phyloP scores from a whole-genome alignment of 345 rosid genomes.

The Populus deltoides region DNA sequence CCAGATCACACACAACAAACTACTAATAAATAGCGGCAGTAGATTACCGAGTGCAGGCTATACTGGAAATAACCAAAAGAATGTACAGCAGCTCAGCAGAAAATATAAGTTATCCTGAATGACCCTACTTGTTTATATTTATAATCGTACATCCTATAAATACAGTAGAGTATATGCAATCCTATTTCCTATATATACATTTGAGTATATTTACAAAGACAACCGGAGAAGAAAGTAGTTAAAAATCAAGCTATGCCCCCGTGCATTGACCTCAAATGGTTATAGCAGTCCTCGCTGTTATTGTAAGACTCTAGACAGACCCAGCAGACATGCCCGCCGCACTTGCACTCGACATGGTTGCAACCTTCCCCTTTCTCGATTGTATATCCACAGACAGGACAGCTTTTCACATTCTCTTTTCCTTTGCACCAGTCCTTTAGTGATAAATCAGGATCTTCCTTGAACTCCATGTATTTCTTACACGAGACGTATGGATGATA shows the following conservation, averaged over 20 bases:
- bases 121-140: no score
- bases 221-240: neutral
- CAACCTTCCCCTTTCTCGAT: conserved; percentile 89
- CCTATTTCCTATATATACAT: neutral
- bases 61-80: neutral
- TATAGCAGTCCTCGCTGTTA: conserved; percentile 58
- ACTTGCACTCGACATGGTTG: conserved; percentile 71
- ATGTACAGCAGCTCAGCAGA: no score
- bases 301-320: conserved; percentile 49
- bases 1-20: neutral
- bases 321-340: conserved; percentile 91
- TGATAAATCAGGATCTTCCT: conserved; percentile 79
- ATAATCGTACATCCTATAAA: no score
- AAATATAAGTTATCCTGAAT: no score
- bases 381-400: conserved; percentile 62
- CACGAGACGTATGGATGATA: conserved; percentile 69
- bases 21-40: neutral
- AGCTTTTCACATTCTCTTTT: conserved; percentile 61
- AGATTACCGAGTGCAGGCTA: neutral
- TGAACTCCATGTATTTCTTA: conserved; percentile 59
- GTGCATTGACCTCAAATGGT: conserved; percentile 49
- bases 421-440: conserved; percentile 75
- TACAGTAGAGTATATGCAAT: neutral
- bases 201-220: neutral
- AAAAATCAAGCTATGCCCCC: neutral